Conservation (phyloP, 768 basidiomycete species). For the Lactifluus echinatus region DNA sequence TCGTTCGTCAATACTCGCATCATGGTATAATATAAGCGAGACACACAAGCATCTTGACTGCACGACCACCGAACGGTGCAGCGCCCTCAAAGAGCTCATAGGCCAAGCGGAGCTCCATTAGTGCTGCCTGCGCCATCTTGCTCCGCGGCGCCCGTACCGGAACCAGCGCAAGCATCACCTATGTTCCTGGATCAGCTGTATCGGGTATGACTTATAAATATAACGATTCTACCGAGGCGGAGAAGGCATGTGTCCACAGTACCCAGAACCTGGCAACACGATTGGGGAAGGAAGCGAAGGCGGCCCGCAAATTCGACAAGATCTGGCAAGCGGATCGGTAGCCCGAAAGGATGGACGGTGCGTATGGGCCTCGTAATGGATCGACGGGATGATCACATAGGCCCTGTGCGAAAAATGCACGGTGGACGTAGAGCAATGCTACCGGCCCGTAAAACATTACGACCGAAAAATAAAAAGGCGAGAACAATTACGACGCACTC, state of each 20-base stretch:
- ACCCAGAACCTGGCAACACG: conserved; percentile 17
- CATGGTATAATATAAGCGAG: neutral
- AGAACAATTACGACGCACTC: conserved; percentile 35
- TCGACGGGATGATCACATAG: conserved; percentile 53
- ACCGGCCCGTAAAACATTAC: neutral
- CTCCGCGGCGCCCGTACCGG: conserved; percentile 57
- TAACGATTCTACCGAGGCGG: conserved; percentile 6
- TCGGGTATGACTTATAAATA: neutral
- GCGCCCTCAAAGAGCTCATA: conserved; percentile 58
- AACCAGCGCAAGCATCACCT: conserved; percentile 71
- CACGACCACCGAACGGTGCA: conserved; percentile 53
- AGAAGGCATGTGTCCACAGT: conserved; percentile 18
- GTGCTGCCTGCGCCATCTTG: conserved; percentile 62
- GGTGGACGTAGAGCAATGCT: conserved; percentile 70
- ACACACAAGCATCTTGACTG: conserved; percentile 61
- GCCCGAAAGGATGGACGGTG: conserved; percentile 16
- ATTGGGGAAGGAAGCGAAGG: conserved; percentile 6
- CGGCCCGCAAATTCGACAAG: conserved; percentile 3
- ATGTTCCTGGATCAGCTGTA: neutral
- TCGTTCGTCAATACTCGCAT: neutral
- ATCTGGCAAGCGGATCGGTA: conserved; percentile 16
- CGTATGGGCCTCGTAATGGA: conserved; percentile 36
- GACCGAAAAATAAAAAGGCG: neutral
- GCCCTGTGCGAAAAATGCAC: conserved; percentile 70
- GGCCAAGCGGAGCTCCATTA: conserved; percentile 54